Evolutionary conservation across 352 stramenopile species (phyloP).

Genomic region (Phytophthora pinifolia): DNA sequence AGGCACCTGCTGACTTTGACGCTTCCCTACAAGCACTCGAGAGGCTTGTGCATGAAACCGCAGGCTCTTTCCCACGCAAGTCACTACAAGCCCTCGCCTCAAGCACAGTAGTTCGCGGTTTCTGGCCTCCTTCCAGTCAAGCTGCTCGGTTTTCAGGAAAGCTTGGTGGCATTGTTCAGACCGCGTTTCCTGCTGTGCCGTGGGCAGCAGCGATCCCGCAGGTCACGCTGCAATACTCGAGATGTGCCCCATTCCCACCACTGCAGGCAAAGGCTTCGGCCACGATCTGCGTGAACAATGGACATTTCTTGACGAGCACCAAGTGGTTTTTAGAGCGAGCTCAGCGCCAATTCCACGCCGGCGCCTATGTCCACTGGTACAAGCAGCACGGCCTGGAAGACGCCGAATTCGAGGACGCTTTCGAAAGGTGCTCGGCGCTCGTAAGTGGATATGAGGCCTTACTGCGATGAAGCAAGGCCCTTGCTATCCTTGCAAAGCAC

Average conservation of each 20-base stretch:
- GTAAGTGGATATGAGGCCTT: conserved; percentile 45
- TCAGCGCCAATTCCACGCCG: conserved; percentile 43
- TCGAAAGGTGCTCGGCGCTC: conserved; percentile 40
- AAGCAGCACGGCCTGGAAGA: conserved; percentile 61
- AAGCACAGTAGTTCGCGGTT: conserved; percentile 30
- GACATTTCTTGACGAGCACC: conserved; percentile 40
- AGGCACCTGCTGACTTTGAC: conserved; percentile 6
- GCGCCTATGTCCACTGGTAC: conserved; percentile 65
- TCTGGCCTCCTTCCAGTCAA: conserved; percentile 9
- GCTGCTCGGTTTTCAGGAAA: conserved; percentile 17
- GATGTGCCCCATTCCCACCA: conserved; percentile 21
- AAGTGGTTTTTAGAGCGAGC: conserved; percentile 44
- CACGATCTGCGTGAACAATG: conserved; percentile 55
- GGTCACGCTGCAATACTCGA: conserved; percentile 19
- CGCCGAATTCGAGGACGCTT: conserved; percentile 43
- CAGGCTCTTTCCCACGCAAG: conserved; percentile 26
- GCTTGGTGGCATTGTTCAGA: conserved; percentile 19
- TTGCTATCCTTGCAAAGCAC: conserved; percentile 15
- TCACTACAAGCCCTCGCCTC: conserved; percentile 21
- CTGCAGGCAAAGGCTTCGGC: conserved; percentile 31
- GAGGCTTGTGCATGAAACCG: conserved; percentile 25
- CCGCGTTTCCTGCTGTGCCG: conserved; percentile 21
- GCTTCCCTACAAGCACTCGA: conserved; percentile 18
- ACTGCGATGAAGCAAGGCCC: conserved; percentile 18
- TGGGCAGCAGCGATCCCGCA: conserved; percentile 23